A percentile compares a stretch with the other conserved stretches of the same genome.
phyloP scores from a whole-genome alignment of 345 rosid genomes.

The Rhodamnia argentea region DNA sequence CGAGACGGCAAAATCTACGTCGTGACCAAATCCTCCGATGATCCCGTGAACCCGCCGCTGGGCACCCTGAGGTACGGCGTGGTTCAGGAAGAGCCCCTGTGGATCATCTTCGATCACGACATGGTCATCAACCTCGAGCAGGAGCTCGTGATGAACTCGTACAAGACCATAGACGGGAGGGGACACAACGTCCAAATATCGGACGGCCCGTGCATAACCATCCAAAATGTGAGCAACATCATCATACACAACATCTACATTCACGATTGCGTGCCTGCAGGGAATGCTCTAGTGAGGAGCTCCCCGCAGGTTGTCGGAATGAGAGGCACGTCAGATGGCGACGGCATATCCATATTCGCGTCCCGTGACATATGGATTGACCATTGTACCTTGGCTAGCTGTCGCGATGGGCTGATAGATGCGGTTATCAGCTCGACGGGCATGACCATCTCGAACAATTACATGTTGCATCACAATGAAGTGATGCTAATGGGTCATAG shows the following conservation, averaged over 20 bases:
- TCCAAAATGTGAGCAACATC: constrained; percentile 41
- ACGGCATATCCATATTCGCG: constrained; percentile 47
- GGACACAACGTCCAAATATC: constrained; percentile 44
- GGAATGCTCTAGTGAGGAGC: constrained; percentile 13
- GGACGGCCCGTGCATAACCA: constrained; percentile 47
- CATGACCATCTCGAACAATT: constrained; percentile 57
- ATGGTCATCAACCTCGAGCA: constrained; percentile 47
- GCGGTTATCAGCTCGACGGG: constrained; percentile 46
- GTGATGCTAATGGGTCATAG: constrained; percentile 73
- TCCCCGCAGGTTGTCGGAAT: constrained; percentile 10
- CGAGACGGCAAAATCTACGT: constrained; percentile 39
- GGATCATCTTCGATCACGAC: constrained; percentile 55
- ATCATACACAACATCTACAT: constrained; percentile 53
- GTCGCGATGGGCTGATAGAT: constrained; percentile 59
- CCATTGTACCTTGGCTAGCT: constrained; percentile 51
- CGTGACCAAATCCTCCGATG: constrained; percentile 25
- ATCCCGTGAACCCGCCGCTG: constrained; percentile 23
- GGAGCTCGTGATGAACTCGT: constrained; percentile 39
- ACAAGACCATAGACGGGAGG: constrained; percentile 65
- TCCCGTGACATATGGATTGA: constrained; percentile 56
- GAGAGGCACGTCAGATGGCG: constrained; percentile 50
- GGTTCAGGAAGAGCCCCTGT: constrained; percentile 42
- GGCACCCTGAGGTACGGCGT: constrained; percentile 54
- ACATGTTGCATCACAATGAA: constrained; percentile 54
- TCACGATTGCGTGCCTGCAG: constrained; percentile 41